Conservation (phyloP, 768 basidiomycete species). For the Mycena floridula region DNA sequence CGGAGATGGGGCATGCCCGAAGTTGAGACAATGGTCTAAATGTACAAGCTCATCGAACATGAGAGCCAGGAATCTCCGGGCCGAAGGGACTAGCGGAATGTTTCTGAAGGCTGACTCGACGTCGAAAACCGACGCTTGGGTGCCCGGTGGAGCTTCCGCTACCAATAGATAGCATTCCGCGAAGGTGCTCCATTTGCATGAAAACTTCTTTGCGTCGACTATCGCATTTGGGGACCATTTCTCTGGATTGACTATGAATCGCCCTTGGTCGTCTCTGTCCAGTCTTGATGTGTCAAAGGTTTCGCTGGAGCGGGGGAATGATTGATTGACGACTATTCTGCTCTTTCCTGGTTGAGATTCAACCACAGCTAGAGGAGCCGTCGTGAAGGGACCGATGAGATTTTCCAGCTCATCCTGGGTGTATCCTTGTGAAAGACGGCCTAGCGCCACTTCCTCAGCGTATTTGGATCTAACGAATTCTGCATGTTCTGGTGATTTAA, state of each 20-base stretch:
- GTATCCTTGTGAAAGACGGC: not conserved
- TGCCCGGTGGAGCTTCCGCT: conserved; percentile 1
- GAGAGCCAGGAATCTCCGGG: not conserved
- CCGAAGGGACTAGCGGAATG: conserved; percentile 2
- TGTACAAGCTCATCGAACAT: not conserved
- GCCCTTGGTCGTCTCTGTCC: not conserved
- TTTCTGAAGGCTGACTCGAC: not conserved
- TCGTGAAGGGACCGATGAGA: conserved; percentile 9
- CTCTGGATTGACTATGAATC: not conserved
- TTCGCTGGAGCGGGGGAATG: not conserved
- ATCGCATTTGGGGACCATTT: conserved; percentile 4
- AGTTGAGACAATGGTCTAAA: conserved; percentile 10
- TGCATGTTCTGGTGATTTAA: not conserved
- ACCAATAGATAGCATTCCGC: not conserved
- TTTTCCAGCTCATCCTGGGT: conserved; percentile 1
- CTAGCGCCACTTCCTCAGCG: not conserved
- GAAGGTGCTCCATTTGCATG: no score
- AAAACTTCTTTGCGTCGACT: conserved; percentile 8
- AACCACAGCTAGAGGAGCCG: conserved; percentile 6
- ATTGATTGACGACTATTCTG: not conserved
- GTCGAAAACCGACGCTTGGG: not conserved
- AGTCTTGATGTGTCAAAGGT: not conserved
- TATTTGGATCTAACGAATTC: not conserved
- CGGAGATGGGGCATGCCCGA: conserved; percentile 19
- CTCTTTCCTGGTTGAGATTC: conserved; percentile 3